Evolutionary conservation across 257 asterid species (phyloP), one percentile per base, ranked within the genome.

Genomic region (Salvia miltiorrhiza): DNA sequence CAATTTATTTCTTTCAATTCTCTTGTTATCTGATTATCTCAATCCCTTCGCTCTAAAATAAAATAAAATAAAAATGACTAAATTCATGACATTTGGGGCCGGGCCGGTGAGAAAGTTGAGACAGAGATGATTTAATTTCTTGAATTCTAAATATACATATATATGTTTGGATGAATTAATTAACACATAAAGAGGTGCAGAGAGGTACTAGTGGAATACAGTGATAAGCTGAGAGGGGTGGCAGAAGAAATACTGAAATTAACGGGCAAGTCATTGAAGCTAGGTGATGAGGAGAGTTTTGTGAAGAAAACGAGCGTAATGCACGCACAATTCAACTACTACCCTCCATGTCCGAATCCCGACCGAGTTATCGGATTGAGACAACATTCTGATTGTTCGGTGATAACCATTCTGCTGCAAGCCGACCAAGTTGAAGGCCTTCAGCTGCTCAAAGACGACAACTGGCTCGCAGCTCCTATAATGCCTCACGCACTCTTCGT

Each of bases 311-410:
- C 59, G 30, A 90, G 88, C 1, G 30, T 55, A 5, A 69, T 65
- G 60, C 63, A 43, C 3, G 77, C 79, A 58, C 79, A 94, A 49
- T 84, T 83, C 76, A 90, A 86, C 73, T 82, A 74, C 67, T 87
- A 84, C 58, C 88, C 95, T 44, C 90, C 86, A 9, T 87, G 90
- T 59, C 74, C 85, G 24, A 86, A 77, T 74, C 88, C 95, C 9
- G 88, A 78, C 32, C 74, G 65, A 37, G 86, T 86, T 67, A 78
- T 74, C 5, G 97, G 95, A 7, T 59, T 84, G 56, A 87, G 83
- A 68, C 87, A 93, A 24, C 97, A 90, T 21, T 79, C 88, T 0
- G 95, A 87, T 77, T 93, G 84, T 35, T 48, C 89, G 2, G 81
- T 77, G 33, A 4, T 84, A 2, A 90, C 96, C 13, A 41, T 87